These are phyloP conservation scores for Colletotrichum musae DNA, from an alignment of 2,329 filamentous ascomycete species.

Conservation along the genomic window DNA sequence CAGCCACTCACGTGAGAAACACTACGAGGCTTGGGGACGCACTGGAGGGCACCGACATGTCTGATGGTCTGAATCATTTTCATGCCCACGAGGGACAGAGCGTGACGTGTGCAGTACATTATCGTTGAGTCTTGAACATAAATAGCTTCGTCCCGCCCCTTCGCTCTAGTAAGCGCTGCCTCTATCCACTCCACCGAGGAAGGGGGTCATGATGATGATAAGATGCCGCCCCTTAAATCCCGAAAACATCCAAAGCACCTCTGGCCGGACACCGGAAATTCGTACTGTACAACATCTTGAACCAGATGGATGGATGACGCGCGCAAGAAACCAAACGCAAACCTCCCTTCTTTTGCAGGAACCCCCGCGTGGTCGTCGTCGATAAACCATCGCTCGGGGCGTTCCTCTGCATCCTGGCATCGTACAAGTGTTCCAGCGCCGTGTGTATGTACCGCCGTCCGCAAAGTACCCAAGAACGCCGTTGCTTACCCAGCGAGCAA, in stretches of 20 bases:
- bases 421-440: conserved; percentile 27
- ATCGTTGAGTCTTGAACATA: conserved; percentile 17
- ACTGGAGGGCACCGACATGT: background rate
- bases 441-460: conserved; percentile 18
- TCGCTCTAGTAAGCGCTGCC: conserved; percentile 18
- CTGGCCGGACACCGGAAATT: conserved; percentile 12
- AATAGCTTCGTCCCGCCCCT: conserved; percentile 6
- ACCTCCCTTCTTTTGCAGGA: conserved; percentile 18
- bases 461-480: conserved; percentile 29
- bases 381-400: background rate
- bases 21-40: background rate
- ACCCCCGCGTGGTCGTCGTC: background rate
- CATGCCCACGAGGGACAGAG: background rate
- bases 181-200: conserved; percentile 17
- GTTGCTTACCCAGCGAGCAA: conserved; percentile 12
- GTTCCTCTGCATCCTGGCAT: conserved; percentile 30
- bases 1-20: background rate
- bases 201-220: conserved; percentile 29
- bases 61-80: background rate
- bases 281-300: conserved; percentile 32
- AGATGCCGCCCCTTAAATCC: conserved; percentile 14
- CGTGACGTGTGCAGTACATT: conserved; percentile 11
- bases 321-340: conserved; percentile 22
- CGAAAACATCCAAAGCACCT: background rate
- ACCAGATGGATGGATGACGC: conserved; percentile 24